Evolutionary conservation across 805 yeast species (phyloP).

Genomic region (Saccharomycopsis babjevae): DNA sequence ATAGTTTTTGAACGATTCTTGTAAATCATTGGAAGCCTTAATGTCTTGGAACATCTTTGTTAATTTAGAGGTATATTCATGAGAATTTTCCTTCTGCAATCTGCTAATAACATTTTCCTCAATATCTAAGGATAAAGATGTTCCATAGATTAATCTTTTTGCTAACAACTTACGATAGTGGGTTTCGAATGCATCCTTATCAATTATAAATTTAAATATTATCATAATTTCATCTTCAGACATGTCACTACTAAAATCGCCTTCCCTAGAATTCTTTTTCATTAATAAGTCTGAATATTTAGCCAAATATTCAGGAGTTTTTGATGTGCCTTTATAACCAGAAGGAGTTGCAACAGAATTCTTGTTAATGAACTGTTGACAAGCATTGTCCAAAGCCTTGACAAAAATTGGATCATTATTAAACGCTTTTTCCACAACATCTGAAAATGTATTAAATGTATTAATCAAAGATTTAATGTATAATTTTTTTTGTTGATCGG

Average conservation of each 20-base stretch:
- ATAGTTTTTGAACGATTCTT: slow-evolving; percentile 41
- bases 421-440: slow-evolving; percentile 57
- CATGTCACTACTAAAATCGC: slow-evolving; percentile 60
- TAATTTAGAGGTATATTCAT: slow-evolving; percentile 88
- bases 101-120: slow-evolving; percentile 81
- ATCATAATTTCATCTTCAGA: slow-evolving; percentile 78
- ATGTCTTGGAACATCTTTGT: slow-evolving; percentile 95
- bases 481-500: slow-evolving; percentile 53
- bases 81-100: slow-evolving; percentile 79
- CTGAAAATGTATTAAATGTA: slow-evolving; percentile 58
- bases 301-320: slow-evolving; percentile 87
- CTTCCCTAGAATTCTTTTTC: slow-evolving; percentile 61
- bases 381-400: slow-evolving; percentile 83
- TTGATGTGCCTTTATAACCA: slow-evolving; percentile 40
- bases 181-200: slow-evolving; percentile 90
- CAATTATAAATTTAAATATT: slow-evolving; percentile 78
- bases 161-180: slow-evolving; percentile 86
- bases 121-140: slow-evolving; percentile 68
- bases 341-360: slow-evolving; percentile 71
- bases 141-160: slow-evolving; percentile 76
- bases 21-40: slow-evolving; percentile 71
- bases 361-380: slow-evolving; percentile 70
- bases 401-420: slow-evolving; percentile 67
- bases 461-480: slow-evolving; percentile 70
- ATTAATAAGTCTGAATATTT: slow-evolving; percentile 78